Evolutionary conservation across 2,329 filamentous ascomycete genomes (phyloP), one percentile per base, ranked within the genome.

Genomic region (Phoma sp.): DNA sequence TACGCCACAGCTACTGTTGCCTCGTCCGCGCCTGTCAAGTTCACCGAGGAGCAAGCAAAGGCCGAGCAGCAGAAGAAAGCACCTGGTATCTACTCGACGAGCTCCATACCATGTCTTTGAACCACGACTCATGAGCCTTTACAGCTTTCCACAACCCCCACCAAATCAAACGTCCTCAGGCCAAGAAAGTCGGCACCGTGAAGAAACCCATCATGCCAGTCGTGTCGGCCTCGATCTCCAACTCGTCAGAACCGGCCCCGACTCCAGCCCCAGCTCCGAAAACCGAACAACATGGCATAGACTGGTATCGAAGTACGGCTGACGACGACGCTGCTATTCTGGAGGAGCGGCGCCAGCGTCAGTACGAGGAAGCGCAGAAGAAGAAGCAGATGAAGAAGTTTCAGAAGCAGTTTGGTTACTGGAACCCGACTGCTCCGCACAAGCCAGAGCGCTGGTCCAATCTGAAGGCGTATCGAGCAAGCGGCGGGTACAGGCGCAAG

Each of bases 251-350:
- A 27, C 51, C 60, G 4, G 53, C 57, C 30, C 51, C 60, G 4
- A 52, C 57, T 4, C 48, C 67, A 23, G 46, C 56, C 27, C 43
- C 53, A 13, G 32, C 55, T 29, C 40, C 56, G 24, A 50, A 47
- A 8, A 13, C 57, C 24, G 61, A 68, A 46, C 64, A 65, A 44
- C 62, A 63, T 54, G 59, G 59, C 22, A 61, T 68, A 55, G 63
- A 70, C 40, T 71, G 61, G 42, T 71, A 96, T 74, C 96, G 92
- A 89, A 85, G 85, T 1, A 87, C 85, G 43, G 89, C 91, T n/a
- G 91, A 96, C 62, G 90, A 96, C 51, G 91, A 91, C 66, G 82
- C 84, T 25, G 83, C 85, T 61, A 82, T 80, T 59, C 85, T 86
- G 58, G 91, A 91, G 70, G 80, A 79, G 39, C 79, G 75, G 18